phyloP scores from a whole-genome alignment of 768 basidiomycete genomes.

The Lactifluus hygrophoroides region DNA sequence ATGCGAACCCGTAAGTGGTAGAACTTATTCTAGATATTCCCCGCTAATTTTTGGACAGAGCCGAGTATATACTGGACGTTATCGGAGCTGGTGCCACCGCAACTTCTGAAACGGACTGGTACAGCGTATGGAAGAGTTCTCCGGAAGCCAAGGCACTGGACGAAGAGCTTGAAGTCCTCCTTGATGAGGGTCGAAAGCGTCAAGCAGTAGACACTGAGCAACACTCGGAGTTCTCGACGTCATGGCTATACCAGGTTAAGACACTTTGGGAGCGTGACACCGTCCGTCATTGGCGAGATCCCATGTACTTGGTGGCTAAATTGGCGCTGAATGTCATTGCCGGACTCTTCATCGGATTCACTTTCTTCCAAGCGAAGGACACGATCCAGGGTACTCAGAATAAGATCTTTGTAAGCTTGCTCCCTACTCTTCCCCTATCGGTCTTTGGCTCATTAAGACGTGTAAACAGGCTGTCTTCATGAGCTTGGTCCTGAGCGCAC shows the following conservation, averaged over 20 bases:
- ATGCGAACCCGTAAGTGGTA: slow-evolving; percentile 54
- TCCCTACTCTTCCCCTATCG: too few species aligned
- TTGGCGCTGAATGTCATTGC: slow-evolving; percentile 28
- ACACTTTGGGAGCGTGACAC: slow-evolving; percentile 28
- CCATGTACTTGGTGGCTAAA: slow-evolving; percentile 34
- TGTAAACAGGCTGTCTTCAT: slow-evolving; percentile 28
- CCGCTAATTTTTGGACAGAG: slow-evolving; percentile 23
- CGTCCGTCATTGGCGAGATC: slow-evolving; percentile 33
- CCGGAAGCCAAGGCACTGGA: slow-evolving; percentile 32
- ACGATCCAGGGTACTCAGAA: slow-evolving; percentile 35
- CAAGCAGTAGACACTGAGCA: slow-evolving; percentile 22
- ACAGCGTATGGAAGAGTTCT: slow-evolving; percentile 39
- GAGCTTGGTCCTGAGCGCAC: slow-evolving; percentile 28
- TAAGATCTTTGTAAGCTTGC: slow-evolving; percentile 33
- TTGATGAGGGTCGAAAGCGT: slow-evolving; percentile 30
- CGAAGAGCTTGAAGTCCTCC: slow-evolving; percentile 37
- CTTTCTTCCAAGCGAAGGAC: slow-evolving; percentile 32
- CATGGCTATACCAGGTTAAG: slow-evolving; percentile 32
- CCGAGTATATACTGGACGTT: slow-evolving; percentile 42
- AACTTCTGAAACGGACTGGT: slow-evolving; percentile 39
- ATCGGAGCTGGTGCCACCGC: slow-evolving; percentile 51
- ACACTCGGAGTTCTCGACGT: slow-evolving; percentile 30
- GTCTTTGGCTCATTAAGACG: not conserved
- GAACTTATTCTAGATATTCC: not conserved
- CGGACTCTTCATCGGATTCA: slow-evolving; percentile 36